Conservation (phyloP, 208 protist genomes). For the Crithidia thermophila region DNA sequence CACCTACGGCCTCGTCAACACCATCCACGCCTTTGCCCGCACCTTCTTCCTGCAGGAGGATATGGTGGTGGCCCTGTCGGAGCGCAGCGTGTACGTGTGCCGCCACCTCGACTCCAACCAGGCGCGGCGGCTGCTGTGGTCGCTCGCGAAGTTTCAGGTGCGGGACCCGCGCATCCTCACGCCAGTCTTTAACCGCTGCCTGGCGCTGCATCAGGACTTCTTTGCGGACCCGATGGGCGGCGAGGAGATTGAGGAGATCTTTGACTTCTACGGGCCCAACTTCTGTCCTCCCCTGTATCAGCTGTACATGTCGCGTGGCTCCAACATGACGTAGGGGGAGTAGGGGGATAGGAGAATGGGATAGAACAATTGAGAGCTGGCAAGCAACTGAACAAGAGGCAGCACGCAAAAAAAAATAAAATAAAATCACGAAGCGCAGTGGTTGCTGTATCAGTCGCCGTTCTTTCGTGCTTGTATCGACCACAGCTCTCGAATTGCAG, state of each 20-base stretch:
- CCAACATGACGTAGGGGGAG: conserved; percentile 4
- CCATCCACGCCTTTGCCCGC: conserved; percentile 87
- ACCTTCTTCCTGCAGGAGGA: conserved; percentile 92
- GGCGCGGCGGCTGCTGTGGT: conserved; percentile 83
- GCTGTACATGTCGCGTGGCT: conserved; percentile 87
- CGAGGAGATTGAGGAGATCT: conserved; percentile 93
- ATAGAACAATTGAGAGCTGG: not conserved
- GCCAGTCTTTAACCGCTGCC: conserved; percentile 85
- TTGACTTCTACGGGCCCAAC: conserved; percentile 85
- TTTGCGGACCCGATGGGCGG: conserved; percentile 89
- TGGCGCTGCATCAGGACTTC: conserved; percentile 91
- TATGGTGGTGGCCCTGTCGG: conserved; percentile 86
- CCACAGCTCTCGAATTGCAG: no score
- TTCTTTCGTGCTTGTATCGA: no score
- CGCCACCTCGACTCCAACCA: conserved; percentile 84
- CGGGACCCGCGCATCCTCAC: conserved; percentile 83
- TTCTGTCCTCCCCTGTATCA: conserved; percentile 89
- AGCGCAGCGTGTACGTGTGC: conserved; percentile 84
- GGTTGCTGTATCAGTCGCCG: no score
- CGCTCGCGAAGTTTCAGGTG: conserved; percentile 89
- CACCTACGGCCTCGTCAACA: conserved; percentile 78
- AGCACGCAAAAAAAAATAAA: no score
- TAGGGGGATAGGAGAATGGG: not conserved
- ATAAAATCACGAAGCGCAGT: no score
- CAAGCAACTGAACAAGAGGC: no score